Conservation (phyloP, 768 basidiomycete species). For the Pilatotrama ljubarskyi region DNA sequence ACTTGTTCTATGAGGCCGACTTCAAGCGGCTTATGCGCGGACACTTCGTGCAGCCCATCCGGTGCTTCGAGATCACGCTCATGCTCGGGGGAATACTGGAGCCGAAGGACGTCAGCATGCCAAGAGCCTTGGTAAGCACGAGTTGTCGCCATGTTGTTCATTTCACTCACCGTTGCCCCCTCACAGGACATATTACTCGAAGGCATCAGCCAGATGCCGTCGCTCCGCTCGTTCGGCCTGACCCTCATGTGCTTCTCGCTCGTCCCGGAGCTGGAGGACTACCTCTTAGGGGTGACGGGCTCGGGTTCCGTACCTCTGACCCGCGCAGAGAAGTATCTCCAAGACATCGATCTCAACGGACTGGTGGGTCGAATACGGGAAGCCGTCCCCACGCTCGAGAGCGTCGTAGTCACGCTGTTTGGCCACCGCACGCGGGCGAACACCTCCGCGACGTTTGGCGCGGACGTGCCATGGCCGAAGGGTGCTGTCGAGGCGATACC, state of each 20-base stretch:
- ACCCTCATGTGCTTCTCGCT: not conserved
- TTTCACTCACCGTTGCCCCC: not conserved
- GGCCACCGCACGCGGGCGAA: not conserved
- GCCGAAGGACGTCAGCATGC: not conserved
- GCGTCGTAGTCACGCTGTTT: not conserved
- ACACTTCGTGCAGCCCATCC: not conserved
- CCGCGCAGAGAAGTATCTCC: constrained; percentile 1
- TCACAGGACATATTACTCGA: not conserved
- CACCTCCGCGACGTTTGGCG: not conserved
- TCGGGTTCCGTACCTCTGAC: not conserved
- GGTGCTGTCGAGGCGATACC: constrained; percentile 4
- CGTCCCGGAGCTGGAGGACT: not conserved
- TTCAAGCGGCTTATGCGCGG: not conserved
- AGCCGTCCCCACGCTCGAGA: not conserved
- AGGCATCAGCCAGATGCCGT: not conserved
- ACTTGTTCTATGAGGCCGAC: not conserved
- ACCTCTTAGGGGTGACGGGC: not conserved
- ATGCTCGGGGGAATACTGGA: not conserved
- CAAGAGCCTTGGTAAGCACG: not conserved
- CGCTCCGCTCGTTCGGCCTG: not conserved
- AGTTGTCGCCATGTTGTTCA: not conserved
- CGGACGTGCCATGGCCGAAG: not conserved
- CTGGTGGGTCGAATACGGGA: not conserved
- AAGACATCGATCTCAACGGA: not conserved
- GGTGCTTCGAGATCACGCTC: not conserved